Evolutionary conservation across 2,329 filamentous ascomycete species (phyloP), one percentile per base, ranked within the genome.

Genomic region (Amauroascus niger): DNA sequence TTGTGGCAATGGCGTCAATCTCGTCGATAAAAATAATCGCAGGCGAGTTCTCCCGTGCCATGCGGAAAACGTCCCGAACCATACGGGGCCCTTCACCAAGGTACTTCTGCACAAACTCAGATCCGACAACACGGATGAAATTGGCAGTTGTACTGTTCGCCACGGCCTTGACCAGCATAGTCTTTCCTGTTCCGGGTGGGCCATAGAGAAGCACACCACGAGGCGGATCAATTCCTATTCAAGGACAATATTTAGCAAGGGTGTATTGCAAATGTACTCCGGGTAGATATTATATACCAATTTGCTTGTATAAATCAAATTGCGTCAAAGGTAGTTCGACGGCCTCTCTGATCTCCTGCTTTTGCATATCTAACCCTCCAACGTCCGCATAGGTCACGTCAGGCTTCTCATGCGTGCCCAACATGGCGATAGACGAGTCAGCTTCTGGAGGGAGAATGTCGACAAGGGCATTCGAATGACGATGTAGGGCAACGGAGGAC

Each of bases 11-110:
- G 59, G 93, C 93, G 68, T 98, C 93, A 63, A 98, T 96, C 71
- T 98, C 93, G 68, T 98, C 93, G 68, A 98, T 98, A 79, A 98
- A 98, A 74, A 98, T 98, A 71, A 98, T 98, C 55, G 90, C 87
- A 0, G 93, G 93, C 0, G 89, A 91, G 76, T 98, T 98, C 76
- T 98, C 93, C 58, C 93, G 85, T 35, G 93, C 93, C 93, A 98
- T 98, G 58, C 93, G 82, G 81, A 98, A 98, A 39, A 98, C 93
- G 69, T 98, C 93, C 65, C 93, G 88, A 52, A 98, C 93, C 93
- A 98, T 98, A 62, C 93, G 88, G 51, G 93, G 93, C 49, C 93
- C 93, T 71, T 98, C 93, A 69, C 93, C 93, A 1, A 98, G 80
- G 66, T 98, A 98, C 74, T 98, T 98, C 69, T 98, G 93, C 51